phyloP scores from a whole-genome alignment of 768 basidiomycete species.

The Tulasnella sp. region DNA sequence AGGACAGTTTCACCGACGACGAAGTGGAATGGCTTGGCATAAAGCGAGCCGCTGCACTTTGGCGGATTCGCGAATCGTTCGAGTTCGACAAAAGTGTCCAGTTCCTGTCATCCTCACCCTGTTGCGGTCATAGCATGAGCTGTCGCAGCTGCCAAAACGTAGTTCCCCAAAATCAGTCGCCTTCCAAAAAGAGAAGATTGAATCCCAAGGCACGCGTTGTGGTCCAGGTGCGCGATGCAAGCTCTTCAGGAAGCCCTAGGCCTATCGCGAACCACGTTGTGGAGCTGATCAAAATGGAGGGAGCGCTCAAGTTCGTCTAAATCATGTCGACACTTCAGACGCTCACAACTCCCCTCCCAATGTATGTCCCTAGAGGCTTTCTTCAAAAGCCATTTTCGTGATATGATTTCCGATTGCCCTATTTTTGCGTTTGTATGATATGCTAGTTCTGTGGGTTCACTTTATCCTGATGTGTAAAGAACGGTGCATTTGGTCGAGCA shows the following conservation, averaged over 20 bases:
- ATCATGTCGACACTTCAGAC: no score
- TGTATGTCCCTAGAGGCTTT: no score
- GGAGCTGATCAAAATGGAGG: conserved; percentile 12
- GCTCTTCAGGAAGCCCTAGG: background rate
- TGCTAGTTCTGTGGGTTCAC: no score
- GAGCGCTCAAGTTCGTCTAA: background rate
- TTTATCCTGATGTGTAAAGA: no score
- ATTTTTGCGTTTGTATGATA: no score
- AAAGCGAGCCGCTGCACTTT: background rate
- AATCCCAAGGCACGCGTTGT: no score
- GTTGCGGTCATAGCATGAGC: background rate
- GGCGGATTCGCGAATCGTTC: conserved; percentile 7
- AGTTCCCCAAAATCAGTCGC: background rate
- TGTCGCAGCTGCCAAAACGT: background rate
- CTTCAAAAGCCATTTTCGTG: no score
- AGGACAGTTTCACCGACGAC: background rate
- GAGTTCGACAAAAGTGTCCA: background rate
- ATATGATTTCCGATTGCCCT: no score
- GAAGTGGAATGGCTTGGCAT: conserved; percentile 5
- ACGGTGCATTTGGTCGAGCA: no score
- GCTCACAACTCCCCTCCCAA: no score
- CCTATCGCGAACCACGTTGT: background rate
- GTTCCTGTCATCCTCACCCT: background rate
- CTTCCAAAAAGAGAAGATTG: background rate
- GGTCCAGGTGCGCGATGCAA: no score